Evolutionary conservation across 176 grass and related monocot species (phyloP), one percentile per base, ranked within the genome.

Genomic region (Saccharum officinarum): DNA sequence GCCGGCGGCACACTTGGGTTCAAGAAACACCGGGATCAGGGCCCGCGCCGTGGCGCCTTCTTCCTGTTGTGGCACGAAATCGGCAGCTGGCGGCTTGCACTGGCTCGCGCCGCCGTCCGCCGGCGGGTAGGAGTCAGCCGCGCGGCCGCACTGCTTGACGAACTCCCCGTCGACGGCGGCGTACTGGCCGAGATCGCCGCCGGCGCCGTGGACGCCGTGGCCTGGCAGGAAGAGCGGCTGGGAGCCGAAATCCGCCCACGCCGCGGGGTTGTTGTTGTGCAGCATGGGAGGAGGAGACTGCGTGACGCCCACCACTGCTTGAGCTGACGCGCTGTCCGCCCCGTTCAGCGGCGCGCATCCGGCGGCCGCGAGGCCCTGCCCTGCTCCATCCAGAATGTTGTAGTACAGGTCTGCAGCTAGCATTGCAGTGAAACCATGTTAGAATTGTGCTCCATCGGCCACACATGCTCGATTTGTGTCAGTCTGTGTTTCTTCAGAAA

Each of bases 401-500:
- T 84, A 95, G 86, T 85, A 89, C 71, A 91, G 78, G 80, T 94
- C 91, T 89, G 77, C 55, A 81, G 72, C 72, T 31, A 52, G 42
- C 85, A 67, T 28, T 52, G 71, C 70, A 84, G 72, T 3, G 14
- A 72, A 33, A 37, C 37, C 15, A 3, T 18, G 76, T 84, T 26
- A 87, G 33, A 25, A n/a, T 67, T 62, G 55, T 79, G 44, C 14
- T 65, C 44, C 28, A 26, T 3, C 15, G 0, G 17, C 6, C 1
- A 31, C 1, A 31, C 73, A 60, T 25, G 38, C 44, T 47, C 8
- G 71, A 62, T 62, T 71, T 26, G 8, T 86, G 71, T 52, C 62
- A 30, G 23, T 30, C 12, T 26, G 41, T 72, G 39, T 72, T 73
- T 73, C 13, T 73, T 73, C 42, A 73, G 42, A 49, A 31, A 73